These are phyloP conservation scores for Akanthomyces lecanii DNA, from an alignment of 2,329 filamentous ascomycete genomes.

Conservation along the genomic window DNA sequence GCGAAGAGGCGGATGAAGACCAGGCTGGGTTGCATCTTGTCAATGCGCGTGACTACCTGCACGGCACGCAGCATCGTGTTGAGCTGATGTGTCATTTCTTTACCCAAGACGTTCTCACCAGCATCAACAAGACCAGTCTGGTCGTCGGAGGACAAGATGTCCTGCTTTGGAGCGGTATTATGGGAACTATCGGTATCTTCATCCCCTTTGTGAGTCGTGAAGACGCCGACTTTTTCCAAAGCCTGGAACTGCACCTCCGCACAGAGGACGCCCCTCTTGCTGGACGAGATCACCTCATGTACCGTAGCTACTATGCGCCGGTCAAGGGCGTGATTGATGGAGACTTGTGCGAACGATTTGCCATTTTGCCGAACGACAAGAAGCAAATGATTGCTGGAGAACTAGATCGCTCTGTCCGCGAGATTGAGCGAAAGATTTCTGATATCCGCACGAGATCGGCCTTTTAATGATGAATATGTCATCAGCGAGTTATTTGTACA, in stretches of 20 bases:
- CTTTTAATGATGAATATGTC: conserved; percentile 39
- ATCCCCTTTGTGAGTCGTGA: conserved; percentile 89
- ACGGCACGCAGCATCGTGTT: conserved; percentile 80
- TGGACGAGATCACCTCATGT: conserved; percentile 92
- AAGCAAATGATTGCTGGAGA: conserved; percentile 95
- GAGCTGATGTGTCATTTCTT: conserved; percentile 86
- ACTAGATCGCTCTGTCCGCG: conserved; percentile 80
- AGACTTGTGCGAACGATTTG: conserved; percentile 90
- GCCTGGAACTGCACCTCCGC: conserved; percentile 81
- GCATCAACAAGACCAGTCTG: conserved; percentile 81
- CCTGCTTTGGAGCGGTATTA: conserved; percentile 87
- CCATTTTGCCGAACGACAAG: conserved; percentile 77
- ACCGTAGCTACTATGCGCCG: conserved; percentile 90
- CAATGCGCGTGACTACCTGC: conserved; percentile 84
- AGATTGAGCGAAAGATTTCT: conserved; percentile 89
- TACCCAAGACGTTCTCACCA: conserved; percentile 86
- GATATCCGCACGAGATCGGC: conserved; percentile 57
- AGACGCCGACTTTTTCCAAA: conserved; percentile 97
- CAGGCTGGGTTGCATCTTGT: conserved; percentile 86
- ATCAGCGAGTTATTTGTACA: conserved; percentile 22
- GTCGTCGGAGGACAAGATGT: conserved; percentile 90
- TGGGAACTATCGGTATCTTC: conserved; percentile 89
- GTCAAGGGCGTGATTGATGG: conserved; percentile 97
- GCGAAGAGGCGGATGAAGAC: conserved; percentile 87
- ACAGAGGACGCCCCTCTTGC: conserved; percentile 82